Base-by-base conservation (phyloP, 2,329 filamentous ascomycete species). In the Cordyceps cicadae region DNA sequence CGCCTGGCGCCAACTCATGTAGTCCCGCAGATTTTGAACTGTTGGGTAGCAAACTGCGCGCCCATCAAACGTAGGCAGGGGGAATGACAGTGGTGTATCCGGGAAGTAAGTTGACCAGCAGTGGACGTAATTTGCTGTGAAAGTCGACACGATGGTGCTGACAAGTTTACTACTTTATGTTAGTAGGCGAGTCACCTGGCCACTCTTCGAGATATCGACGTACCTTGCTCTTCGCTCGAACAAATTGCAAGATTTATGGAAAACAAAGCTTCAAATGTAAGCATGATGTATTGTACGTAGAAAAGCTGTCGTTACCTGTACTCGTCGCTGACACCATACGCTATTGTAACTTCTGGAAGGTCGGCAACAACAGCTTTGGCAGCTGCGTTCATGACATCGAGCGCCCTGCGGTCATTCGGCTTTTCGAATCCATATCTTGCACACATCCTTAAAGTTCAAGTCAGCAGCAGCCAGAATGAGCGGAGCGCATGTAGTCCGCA, bases 1-100 rank as follows among this genome's bases (percentile, higher is more conserved):
- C 49, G 90, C 94, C 74, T 99, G 94, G 67, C 94, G 84, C 94
- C 94, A 99, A 71, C 89, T 92, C 81, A 99, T 85, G 73, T 99
- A 99, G 76, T 99, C 94, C 29, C 92, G 82, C 66, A 99, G 75
- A 71, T 96, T 95, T 67, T 83, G 80, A 7, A 88, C 80, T 60
- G 84, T 89, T 0, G 94, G 94, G 74, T 97, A 99, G 70, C 88
- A 86, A 3, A 99, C 92, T 17, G 92, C 92, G 55, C 94, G 81
- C 0, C 92, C 93, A 73, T 99, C 94, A 70, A 99, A 99, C 6
- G 88, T 93, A 0, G 94, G 94, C 14, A 96, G 76, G 5, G 90
- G 89, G 5, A 86, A 76, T 14, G 87, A 83, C 37, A 97, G 78
- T 5, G 85, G 83, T 19, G 76, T 81, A n/a, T 86, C 82, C 0